These are phyloP conservation scores for Gorgonomyces haynaldii DNA, from an alignment of 192 early-diverging fungal genomes.

Conservation along the genomic window DNA sequence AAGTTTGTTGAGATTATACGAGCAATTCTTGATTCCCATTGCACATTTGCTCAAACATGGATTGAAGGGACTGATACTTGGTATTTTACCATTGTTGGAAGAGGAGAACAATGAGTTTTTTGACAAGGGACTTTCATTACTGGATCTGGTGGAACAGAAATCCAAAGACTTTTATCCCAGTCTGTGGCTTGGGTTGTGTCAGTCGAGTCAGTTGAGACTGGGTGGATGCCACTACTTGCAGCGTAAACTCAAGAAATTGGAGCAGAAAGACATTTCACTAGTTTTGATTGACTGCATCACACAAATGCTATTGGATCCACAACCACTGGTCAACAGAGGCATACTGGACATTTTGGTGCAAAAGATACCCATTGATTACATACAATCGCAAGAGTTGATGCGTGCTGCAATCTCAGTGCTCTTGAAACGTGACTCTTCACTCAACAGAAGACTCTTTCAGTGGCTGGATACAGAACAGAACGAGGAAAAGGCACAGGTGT, in stretches of 20 bases:
- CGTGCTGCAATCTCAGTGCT: conserved; percentile 68
- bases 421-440: conserved; percentile 82
- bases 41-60: conserved; percentile 55
- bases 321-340: conserved; percentile 69
- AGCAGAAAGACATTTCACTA: background rate
- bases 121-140: conserved; percentile 35
- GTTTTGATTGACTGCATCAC: conserved; percentile 26
- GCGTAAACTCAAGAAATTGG: background rate
- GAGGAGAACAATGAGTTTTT: conserved; percentile 81
- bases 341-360: conserved; percentile 72
- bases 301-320: conserved; percentile 56
- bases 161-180: conserved; percentile 59
- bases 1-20: conserved; percentile 65
- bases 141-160: background rate
- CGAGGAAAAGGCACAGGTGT: too few species aligned
- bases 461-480: too few species aligned
- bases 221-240: background rate
- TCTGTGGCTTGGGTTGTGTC: conserved; percentile 59
- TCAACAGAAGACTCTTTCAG: conserved; percentile 81
- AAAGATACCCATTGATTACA: conserved; percentile 49
- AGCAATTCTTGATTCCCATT: conserved; percentile 64
- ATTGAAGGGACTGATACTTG: conserved; percentile 68
- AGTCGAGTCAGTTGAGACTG: background rate
- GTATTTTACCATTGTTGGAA: conserved; percentile 72
- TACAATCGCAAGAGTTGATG: conserved; percentile 58